Percentiles rank a stretch among this genome's conserved stretches.
These are phyloP conservation scores for Achaetomium macrosporum DNA, from an alignment of 2,329 filamentous ascomycete species.

Conservation along the genomic window DNA sequence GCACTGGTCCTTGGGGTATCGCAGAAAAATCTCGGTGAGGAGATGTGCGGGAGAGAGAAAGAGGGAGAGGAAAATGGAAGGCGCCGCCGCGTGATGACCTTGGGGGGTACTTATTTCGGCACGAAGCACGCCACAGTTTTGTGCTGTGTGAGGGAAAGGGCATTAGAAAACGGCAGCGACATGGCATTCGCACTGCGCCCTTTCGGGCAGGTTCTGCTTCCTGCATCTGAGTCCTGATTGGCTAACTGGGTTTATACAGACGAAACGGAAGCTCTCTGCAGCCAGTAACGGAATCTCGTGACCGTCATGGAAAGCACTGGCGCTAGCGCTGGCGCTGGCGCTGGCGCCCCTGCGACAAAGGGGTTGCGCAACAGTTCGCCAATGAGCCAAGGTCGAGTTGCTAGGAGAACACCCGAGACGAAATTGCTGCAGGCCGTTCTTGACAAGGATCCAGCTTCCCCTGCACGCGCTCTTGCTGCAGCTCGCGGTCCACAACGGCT, in stretches of 20 bases:
- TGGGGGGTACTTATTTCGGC: constrained; percentile 26
- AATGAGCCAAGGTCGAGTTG: constrained; percentile 18
- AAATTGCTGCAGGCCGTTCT: constrained; percentile 27
- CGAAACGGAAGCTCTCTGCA: constrained; percentile 14
- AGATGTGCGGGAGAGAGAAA: constrained; percentile 19
- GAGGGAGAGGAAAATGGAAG: constrained; percentile 19
- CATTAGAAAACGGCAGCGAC: constrained; percentile 14
- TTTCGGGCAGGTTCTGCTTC: neutral
- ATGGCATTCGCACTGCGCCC: constrained; percentile 13
- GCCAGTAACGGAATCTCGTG: constrained; percentile 7
- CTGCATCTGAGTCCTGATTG: constrained; percentile 7
- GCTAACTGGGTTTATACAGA: constrained; percentile 3
- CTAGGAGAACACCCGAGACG: constrained; percentile 22
- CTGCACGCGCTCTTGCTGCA: constrained; percentile 22
- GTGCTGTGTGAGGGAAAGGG: constrained; percentile 3
- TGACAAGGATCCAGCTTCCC: constrained; percentile 23
- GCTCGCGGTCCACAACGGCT: constrained; percentile 17
- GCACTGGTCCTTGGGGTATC: constrained; percentile 20
- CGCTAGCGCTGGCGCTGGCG: neutral
- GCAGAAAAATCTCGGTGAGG: constrained; percentile 20
- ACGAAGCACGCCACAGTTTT: constrained; percentile 16
- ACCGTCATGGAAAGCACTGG: neutral
- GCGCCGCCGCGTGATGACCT: constrained; percentile 20
- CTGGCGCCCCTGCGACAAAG: neutral
- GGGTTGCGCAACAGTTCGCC: constrained; percentile 5